Percentiles rank a stretch among this genome's conserved stretches.
Conservation (phyloP, 495 filamentous ascomycete genomes). For the Annulohypoxylon maeteangense region DNA sequence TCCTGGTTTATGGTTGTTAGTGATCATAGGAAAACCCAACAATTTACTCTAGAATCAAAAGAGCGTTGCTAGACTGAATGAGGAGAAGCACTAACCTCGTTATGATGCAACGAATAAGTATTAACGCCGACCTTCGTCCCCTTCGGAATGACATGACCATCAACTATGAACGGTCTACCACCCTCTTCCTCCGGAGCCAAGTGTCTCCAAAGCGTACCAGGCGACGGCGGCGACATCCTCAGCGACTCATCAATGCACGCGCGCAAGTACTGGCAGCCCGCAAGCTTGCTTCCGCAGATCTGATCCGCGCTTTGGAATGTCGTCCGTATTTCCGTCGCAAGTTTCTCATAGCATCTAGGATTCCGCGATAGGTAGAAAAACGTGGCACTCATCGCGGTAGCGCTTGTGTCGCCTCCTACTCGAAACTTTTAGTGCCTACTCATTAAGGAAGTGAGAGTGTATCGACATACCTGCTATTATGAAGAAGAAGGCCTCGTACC, state of each 20-base stretch:
- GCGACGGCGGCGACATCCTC: constrained; percentile 65
- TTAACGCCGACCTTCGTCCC: constrained; percentile 53
- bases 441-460: not conserved
- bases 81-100: constrained; percentile 33
- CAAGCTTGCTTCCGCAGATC: constrained; percentile 56
- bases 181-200: constrained; percentile 17
- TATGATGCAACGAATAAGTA: constrained; percentile 55
- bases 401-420: constrained; percentile 60
- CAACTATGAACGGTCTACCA: constrained; percentile 30
- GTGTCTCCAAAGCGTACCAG: constrained; percentile 52
- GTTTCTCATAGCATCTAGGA: constrained; percentile 50
- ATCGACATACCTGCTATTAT: constrained; percentile 27
- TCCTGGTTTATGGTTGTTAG: constrained; percentile 12
- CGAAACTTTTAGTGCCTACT: not conserved
- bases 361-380: constrained; percentile 68
- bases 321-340: constrained; percentile 54
- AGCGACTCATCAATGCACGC: constrained; percentile 69
- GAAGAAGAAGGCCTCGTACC: constrained; percentile 29
- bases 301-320: constrained; percentile 52
- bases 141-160: constrained; percentile 44
- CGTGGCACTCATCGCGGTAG: constrained; percentile 57
- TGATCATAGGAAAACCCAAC: not conserved
- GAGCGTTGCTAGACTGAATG: not conserved
- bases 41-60: not conserved
- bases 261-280: constrained; percentile 58